Base-by-base conservation (phyloP, 768 basidiomycete species). In the Termitomyces eurrhizus region DNA sequence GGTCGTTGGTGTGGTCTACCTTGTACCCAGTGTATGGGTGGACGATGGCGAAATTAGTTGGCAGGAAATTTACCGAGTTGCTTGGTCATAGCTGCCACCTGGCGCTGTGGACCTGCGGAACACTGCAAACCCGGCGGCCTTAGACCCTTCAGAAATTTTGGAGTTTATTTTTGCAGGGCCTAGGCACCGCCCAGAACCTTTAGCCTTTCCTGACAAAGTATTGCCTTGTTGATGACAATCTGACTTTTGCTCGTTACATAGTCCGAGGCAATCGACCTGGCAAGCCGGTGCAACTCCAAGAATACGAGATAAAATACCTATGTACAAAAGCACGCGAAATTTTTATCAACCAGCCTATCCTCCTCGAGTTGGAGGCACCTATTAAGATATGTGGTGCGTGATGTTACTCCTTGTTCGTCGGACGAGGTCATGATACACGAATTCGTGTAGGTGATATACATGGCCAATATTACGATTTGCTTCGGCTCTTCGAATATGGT, bases 291-390 rank as follows among this genome's bases (percentile, higher is more conserved):
- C 94, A 95, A 73, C 83, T 99, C 66, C 92, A 94, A 73, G 96
- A 99, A 77, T 97, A 95, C 80, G 96, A 99, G 81, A 98, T 99
- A 85, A 96, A 95, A 76, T 94, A 95, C 75, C 85, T 99, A 65
- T 99, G 96, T 81, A 97, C 95, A 72, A 97, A 93, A 82, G 95
- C 95, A 55, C 83, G 96, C 67, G 97, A 99, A 78, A 98, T 99
- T 72, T 98, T 99, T 80, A 98, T 99, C 78, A 93, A 92, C 77
- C 96, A 99, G 74, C 96, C 96, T 63, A 98, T 98, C 73, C 80
- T 98, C 62, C 84, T 98, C 74, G 96, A 98, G 78, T 81, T 98
- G 67, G 97, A 98, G 75, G 97, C 96, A 55, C 96, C 96, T 67
- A 98, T 99, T 80, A 99, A 99, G 87, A 99, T 99, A 74, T 98